Evolutionary conservation across 1,284 basidiomycete species (phyloP).

Genomic region (Neonothopanus nambi): DNA sequence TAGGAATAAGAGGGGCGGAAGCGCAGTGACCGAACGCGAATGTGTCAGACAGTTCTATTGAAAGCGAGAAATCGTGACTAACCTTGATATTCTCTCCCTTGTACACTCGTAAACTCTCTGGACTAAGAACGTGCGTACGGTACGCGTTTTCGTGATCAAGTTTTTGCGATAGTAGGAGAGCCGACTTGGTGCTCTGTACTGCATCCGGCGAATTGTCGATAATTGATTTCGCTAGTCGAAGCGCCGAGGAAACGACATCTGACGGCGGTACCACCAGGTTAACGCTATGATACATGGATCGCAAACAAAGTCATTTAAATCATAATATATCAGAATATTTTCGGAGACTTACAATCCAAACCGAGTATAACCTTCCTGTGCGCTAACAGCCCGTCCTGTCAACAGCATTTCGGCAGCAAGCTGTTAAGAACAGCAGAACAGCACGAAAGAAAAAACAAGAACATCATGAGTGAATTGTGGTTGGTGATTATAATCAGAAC

Average conservation of each 20-base stretch:
- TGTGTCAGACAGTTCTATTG: constrained; percentile 25
- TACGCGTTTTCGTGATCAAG: constrained; percentile 58
- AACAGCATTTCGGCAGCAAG: constrained; percentile 79
- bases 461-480: not conserved
- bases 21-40: not conserved
- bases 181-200: constrained; percentile 76
- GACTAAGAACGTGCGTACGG: constrained; percentile 46
- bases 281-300: too few relatives aligned
- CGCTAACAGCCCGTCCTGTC: constrained; percentile 66
- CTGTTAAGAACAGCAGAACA: constrained; percentile 32
- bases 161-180: constrained; percentile 55
- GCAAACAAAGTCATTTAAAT: too few relatives aligned
- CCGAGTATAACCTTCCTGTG: constrained; percentile 64
- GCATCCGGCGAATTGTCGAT: constrained; percentile 76
- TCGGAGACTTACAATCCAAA: constrained; percentile 69
- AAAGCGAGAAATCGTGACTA: constrained; percentile 21
- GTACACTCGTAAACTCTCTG: constrained; percentile 59
- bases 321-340: not conserved
- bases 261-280: constrained; percentile 64
- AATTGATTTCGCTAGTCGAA: constrained; percentile 65
- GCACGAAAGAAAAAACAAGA: too few relatives aligned
- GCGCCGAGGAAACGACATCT: constrained; percentile 61
- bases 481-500: not conserved
- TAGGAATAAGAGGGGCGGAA: not conserved
- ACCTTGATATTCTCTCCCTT: constrained; percentile 73